Conservation (phyloP, 108 stramenopile species). For the Nitzschia palea region DNA sequence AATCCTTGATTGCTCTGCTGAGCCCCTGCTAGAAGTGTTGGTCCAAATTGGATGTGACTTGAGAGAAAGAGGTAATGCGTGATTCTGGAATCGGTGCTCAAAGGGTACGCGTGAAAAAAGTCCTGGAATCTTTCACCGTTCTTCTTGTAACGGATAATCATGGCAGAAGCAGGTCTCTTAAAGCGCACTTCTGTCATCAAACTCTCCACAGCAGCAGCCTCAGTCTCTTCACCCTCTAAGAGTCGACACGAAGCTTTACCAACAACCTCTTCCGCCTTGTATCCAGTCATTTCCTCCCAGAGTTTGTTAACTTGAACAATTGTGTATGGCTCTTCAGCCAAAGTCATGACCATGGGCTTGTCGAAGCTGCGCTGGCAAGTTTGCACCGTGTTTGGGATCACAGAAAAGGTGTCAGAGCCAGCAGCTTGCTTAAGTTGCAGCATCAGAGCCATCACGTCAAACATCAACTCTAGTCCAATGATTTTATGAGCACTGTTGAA, state of each 20-base stretch:
- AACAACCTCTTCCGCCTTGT: constrained; percentile 80
- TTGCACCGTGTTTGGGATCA: constrained; percentile 86
- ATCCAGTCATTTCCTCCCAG: constrained; percentile 89
- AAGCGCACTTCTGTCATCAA: constrained; percentile 78
- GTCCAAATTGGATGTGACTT: constrained; percentile 37
- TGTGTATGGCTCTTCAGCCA: constrained; percentile 83
- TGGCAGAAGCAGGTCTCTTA: constrained; percentile 73
- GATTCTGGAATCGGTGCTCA: constrained; percentile 82
- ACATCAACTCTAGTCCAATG: constrained; percentile 86
- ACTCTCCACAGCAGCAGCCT: constrained; percentile 40
- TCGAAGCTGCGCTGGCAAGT: constrained; percentile 77
- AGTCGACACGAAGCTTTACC: constrained; percentile 72
- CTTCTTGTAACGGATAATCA: constrained; percentile 74
- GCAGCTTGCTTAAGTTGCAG: constrained; percentile 93
- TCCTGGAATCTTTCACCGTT: constrained; percentile 57
- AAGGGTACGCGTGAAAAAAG: constrained; percentile 69
- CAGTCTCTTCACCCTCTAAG: constrained; percentile 67
- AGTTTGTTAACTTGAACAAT: constrained; percentile 87
- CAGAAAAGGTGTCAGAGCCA: constrained; percentile 79
- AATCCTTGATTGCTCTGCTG: neutral
- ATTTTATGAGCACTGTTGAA: constrained; percentile 92
- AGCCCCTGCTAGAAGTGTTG: neutral
- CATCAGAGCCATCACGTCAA: constrained; percentile 99
- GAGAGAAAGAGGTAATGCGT: constrained; percentile 80
- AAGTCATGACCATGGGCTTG: constrained; percentile 86